Evolutionary conservation across 768 basidiomycete genomes (phyloP).

Genomic region (Rhodotorula graminis): DNA sequence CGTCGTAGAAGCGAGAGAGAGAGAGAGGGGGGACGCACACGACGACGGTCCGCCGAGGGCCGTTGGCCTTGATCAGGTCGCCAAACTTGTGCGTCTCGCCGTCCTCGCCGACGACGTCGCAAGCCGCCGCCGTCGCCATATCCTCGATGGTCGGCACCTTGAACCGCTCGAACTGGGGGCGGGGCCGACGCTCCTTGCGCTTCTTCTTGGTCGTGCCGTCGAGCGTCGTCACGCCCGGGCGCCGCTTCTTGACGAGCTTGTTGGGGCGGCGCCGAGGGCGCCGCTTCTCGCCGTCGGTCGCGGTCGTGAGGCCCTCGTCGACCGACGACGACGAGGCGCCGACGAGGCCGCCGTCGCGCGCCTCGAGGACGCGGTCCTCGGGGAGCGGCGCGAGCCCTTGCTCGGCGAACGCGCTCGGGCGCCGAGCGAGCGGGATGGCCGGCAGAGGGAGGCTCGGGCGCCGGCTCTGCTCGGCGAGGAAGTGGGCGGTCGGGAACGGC

Average conservation of each 20-base stretch:
- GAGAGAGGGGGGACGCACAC: conserved; percentile 1
- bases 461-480: neutral
- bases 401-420: neutral
- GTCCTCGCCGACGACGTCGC: conserved; percentile 19
- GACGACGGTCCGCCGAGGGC: conserved; percentile 19
- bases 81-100: conserved; percentile 14
- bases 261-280: neutral
- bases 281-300: neutral
- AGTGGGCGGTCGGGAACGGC: neutral
- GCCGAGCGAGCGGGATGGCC: neutral
- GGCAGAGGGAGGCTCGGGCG: conserved; percentile 2
- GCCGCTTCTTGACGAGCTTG: neutral
- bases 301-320: neutral
- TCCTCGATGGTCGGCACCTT: conserved; percentile 9
- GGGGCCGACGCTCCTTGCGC: neutral
- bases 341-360: neutral
- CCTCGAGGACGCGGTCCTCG: neutral
- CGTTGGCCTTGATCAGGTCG: conserved; percentile 15
- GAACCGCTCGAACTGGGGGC: conserved; percentile 25
- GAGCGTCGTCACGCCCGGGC: too few species aligned
- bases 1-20: fast-evolving
- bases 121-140: conserved; percentile 4
- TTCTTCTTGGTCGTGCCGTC: neutral
- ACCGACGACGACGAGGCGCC: neutral
- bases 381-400: neutral